Evolutionary conservation across 2,329 filamentous ascomycete genomes (phyloP).

Genomic region (Myriosclerotinia scirpicola): DNA sequence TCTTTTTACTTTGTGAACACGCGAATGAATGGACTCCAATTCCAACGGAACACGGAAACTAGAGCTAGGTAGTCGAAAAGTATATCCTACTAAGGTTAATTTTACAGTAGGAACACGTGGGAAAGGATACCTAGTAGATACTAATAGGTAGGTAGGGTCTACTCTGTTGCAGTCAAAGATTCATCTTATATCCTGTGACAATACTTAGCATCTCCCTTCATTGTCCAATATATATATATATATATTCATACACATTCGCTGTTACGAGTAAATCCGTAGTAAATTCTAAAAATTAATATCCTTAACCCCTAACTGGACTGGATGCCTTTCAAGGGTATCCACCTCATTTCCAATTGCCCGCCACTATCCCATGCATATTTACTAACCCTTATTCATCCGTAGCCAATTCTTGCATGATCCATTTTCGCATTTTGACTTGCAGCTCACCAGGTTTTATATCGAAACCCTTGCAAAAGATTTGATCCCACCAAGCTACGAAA

Average conservation of each 20-base stretch:
- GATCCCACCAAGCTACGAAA: slow-evolving; percentile 10
- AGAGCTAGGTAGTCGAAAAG: not conserved
- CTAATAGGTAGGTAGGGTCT: too few species aligned
- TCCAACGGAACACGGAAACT: not conserved
- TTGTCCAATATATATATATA: too few species aligned
- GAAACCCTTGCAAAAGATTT: slow-evolving; percentile 6
- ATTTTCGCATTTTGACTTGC: not conserved
- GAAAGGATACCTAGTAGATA: too few species aligned
- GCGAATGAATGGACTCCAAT: not conserved
- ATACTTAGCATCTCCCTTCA: too few species aligned
- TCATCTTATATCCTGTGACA: too few species aligned
- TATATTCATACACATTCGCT: not conserved
- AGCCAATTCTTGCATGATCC: slow-evolving; percentile 4
- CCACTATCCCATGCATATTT: slow-evolving; percentile 17
- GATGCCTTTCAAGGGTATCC: slow-evolving; percentile 6
- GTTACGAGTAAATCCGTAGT: not conserved
- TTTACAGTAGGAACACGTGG: not conserved
- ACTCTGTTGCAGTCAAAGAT: too few species aligned
- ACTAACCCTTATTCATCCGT: not conserved
- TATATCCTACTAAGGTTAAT: not conserved
- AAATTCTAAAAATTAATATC: not conserved
- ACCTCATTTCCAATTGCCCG: slow-evolving; percentile 20
- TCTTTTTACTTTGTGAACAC: not conserved
- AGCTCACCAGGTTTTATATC: not conserved
- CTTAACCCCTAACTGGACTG: slow-evolving; percentile 9